Evolutionary conservation across 2,329 filamentous ascomycete genomes (phyloP), one percentile per base, ranked within the genome.

Genomic region (Ilyonectria mors-panacis): DNA sequence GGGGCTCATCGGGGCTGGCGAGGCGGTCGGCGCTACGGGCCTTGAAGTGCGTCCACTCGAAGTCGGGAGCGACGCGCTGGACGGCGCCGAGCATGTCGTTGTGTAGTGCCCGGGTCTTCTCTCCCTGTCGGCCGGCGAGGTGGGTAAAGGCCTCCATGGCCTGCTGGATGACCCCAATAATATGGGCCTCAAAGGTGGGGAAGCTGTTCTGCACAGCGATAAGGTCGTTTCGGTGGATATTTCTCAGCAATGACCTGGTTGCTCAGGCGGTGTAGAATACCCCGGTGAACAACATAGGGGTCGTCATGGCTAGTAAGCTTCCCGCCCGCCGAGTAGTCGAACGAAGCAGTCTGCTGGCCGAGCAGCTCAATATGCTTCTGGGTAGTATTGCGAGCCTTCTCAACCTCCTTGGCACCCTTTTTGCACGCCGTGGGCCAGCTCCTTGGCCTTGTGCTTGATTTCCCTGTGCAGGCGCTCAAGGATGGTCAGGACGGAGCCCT

Each of bases 321-420:
- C 67, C 91, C 93, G 44, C 92, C 91, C 3, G 88, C 87, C 1
- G 94, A 92, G 73, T 97, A 94, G 75, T 91, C 26, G 26, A 10
- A 97, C 2, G 89, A 83, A 10, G 95, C 94, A 0, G 94, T 90
- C 75, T 97, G 91, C 82, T 96, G 93, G 44, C 94, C 95, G 1
- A 99, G 90, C 26, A 97, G 88, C 83, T 99, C 95, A 70, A 99
- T 97, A 74, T 98, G 94, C 85, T 97, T 98, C 84, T 99, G 95
- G 0, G 95, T 98, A 7, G 83, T 85, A 74, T 91, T 90, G 67
- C 95, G 93, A 9, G 94, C 91, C 85, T 97, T 98, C 69, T 97
- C 94, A 23, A 99, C 94, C 57, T 94, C 90, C 84, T 98, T 99
- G 72, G 93, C 90, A 17, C 91, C 89, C 85, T 97, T 97, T 97